Conservation (phyloP, 2,329 filamentous ascomycete genomes). For the Apiospora pterosperma region DNA sequence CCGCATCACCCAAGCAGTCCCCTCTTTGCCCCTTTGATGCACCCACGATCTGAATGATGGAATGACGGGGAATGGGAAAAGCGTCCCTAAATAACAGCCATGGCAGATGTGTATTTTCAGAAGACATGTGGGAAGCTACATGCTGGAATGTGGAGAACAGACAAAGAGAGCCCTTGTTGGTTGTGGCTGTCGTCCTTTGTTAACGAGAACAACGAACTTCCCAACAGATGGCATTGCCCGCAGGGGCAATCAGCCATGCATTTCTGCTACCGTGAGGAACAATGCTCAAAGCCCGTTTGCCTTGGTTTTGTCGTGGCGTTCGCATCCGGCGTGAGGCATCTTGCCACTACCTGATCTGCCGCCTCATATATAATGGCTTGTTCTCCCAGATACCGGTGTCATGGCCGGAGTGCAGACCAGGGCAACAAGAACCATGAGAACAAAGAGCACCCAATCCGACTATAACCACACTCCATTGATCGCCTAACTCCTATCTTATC, state of each 20-base stretch:
- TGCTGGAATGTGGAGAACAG: neutral
- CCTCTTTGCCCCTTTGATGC: neutral
- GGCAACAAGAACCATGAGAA: neutral
- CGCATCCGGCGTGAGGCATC: neutral
- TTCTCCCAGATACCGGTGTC: neutral
- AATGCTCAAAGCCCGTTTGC: neutral
- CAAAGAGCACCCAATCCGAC: neutral
- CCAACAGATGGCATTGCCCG: neutral
- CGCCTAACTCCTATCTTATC: neutral
- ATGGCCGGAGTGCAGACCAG: neutral
- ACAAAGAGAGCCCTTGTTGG: neutral
- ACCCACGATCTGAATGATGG: neutral
- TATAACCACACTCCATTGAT: neutral
- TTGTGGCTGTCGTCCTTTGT: neutral
- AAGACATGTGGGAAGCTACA: neutral
- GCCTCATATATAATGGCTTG: neutral
- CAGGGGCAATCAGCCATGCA: neutral
- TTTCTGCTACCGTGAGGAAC: neutral
- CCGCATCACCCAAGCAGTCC: neutral
- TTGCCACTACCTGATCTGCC: neutral
- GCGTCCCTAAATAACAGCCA: neutral
- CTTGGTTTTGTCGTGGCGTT: neutral
- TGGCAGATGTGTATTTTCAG: neutral
- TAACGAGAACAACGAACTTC: neutral
- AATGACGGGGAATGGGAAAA: neutral